Conservation (phyloP, 495 filamentous ascomycete species). For the Rhizodiscina lignyota region DNA sequence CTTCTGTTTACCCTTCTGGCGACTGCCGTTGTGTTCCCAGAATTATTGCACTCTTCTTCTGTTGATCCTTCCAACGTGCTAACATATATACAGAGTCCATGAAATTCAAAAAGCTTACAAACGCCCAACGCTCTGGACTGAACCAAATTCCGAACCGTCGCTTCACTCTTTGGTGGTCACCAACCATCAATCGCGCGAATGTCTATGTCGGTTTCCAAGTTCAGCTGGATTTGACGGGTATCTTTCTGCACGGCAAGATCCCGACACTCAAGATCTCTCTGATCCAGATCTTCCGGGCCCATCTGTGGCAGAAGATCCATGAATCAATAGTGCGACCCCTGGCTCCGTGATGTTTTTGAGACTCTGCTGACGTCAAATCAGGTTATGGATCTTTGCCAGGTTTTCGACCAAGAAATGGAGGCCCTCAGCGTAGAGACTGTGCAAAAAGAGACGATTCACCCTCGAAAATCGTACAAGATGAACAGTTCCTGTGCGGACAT, state of each 20-base stretch:
- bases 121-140: slow-evolving; percentile 93
- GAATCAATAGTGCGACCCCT: slow-evolving; percentile 96
- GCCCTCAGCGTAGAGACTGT: slow-evolving; percentile 95
- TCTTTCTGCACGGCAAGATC: slow-evolving; percentile 99
- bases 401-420: slow-evolving; percentile 97
- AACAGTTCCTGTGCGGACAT: slow-evolving; percentile 99
- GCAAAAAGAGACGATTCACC: slow-evolving; percentile 99
- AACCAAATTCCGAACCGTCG: slow-evolving; percentile 99
- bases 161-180: slow-evolving; percentile 97
- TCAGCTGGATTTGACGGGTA: slow-evolving; percentile 94
- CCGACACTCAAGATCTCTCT: slow-evolving; percentile 96
- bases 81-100: slow-evolving; percentile 70
- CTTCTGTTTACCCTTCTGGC: too few relatives aligned
- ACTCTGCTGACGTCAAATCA: too few relatives aligned
- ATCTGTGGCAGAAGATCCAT: slow-evolving; percentile 99
- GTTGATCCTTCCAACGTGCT: too few relatives aligned
- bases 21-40: too few relatives aligned
- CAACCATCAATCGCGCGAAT: slow-evolving; percentile 53
- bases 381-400: slow-evolving; percentile 98
- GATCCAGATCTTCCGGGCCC: slow-evolving; percentile 98
- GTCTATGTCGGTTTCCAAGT: slow-evolving; percentile 97
- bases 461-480: slow-evolving; percentile 99
- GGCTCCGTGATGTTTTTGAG: too few relatives aligned
- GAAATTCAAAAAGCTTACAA: slow-evolving; percentile 99
- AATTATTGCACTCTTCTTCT: too few relatives aligned